phyloP scores from a whole-genome alignment of 192 early-diverging fungal genomes.

The Entophlyctis luteolus region DNA sequence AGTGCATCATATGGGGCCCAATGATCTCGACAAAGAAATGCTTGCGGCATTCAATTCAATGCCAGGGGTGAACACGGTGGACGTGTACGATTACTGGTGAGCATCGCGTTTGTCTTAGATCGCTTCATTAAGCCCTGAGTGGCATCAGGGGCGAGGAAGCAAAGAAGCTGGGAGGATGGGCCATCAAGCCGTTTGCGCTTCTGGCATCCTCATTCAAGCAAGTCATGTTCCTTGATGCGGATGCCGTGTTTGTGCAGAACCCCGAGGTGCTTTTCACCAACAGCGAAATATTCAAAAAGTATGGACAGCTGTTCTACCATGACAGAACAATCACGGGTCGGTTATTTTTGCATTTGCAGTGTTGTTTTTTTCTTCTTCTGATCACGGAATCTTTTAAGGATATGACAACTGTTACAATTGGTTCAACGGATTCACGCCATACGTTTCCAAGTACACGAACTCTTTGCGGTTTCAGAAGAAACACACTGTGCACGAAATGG shows the following conservation, averaged over 20 bases:
- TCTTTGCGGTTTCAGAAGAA: slow-evolving; percentile 43
- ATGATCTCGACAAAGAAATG: slow-evolving; percentile 8
- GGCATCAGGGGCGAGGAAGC: slow-evolving; percentile 3
- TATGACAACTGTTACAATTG: slow-evolving; percentile 42
- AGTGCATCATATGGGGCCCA: slow-evolving; percentile 47
- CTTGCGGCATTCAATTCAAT: background rate
- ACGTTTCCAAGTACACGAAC: slow-evolving; percentile 38
- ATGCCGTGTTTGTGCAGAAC: slow-evolving; percentile 60
- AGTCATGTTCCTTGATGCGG: slow-evolving; percentile 67
- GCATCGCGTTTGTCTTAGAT: slow-evolving; percentile 35
- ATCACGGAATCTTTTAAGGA: slow-evolving; percentile 59
- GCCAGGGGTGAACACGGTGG: slow-evolving; percentile 28
- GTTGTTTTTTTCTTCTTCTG: no score
- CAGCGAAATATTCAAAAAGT: slow-evolving; percentile 41
- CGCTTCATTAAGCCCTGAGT: no score
- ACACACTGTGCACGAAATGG: slow-evolving; percentile 55
- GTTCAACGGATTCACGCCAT: slow-evolving; percentile 53
- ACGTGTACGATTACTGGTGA: slow-evolving; percentile 33
- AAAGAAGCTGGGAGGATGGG: slow-evolving; percentile 5
- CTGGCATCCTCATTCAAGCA: slow-evolving; percentile 58
- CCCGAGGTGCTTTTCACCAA: slow-evolving; percentile 49
- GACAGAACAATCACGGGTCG: slow-evolving; percentile 12
- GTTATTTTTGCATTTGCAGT: no score
- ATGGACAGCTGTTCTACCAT: slow-evolving; percentile 55
- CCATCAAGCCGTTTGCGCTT: slow-evolving; percentile 61